Evolutionary conservation across 2,329 filamentous ascomycete species (phyloP).

Genomic region (Verticillium tricorpus): DNA sequence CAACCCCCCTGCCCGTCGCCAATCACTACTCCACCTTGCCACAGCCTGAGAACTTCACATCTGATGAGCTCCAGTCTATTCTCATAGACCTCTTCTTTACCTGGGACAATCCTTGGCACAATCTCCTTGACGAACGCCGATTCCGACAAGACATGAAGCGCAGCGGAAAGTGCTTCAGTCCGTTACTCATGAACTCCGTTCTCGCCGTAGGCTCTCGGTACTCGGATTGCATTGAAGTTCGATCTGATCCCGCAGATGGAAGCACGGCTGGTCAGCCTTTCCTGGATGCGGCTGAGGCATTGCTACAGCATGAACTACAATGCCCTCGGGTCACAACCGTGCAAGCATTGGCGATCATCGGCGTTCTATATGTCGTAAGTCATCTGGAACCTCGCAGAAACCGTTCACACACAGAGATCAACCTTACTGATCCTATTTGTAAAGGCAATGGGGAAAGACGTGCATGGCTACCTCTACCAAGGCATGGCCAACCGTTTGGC

Average conservation of each 20-base stretch:
- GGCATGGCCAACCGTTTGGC: conserved; percentile 29
- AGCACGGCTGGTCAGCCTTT: conserved; percentile 28
- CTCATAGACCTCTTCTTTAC: conserved; percentile 28
- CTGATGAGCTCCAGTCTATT: conserved; percentile 20
- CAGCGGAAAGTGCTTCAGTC: conserved; percentile 24
- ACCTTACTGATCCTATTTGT: not conserved
- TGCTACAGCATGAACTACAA: conserved; percentile 17
- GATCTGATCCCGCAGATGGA: conserved; percentile 21
- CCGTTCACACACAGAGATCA: accelerated
- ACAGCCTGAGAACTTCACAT: not conserved
- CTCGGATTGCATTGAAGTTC: conserved; percentile 24
- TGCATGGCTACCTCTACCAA: conserved; percentile 29
- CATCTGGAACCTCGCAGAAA: not conserved
- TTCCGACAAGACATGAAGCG: conserved; percentile 23
- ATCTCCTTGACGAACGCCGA: conserved; percentile 27
- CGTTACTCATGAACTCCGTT: conserved; percentile 26
- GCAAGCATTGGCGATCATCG: conserved; percentile 27
- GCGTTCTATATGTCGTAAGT: conserved; percentile 20
- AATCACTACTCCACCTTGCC: not conserved
- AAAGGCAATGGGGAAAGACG: conserved; percentile 28
- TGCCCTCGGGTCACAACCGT: conserved; percentile 29
- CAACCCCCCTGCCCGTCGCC: not conserved
- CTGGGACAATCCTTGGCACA: conserved; percentile 31
- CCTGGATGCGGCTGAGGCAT: conserved; percentile 20
- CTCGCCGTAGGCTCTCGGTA: conserved; percentile 28